Conservation (phyloP, 2,329 filamentous ascomycete species). For the Aspergillaceae sp. region DNA sequence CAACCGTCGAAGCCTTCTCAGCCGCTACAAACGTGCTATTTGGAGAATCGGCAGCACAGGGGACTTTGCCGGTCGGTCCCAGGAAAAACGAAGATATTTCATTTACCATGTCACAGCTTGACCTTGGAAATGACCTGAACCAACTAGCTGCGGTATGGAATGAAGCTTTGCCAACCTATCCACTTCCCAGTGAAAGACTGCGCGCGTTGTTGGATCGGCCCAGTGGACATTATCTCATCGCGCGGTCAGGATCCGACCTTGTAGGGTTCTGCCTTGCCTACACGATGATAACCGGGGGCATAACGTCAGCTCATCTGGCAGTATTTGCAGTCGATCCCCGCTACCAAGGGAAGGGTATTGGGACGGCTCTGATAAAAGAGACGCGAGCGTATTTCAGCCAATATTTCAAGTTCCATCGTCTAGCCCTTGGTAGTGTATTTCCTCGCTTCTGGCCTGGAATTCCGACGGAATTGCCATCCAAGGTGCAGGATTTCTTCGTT, state of each 20-base stretch:
- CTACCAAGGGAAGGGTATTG: slow-evolving; percentile 31
- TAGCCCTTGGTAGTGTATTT: slow-evolving; percentile 25
- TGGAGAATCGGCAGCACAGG: slow-evolving; percentile 20
- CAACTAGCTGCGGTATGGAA: slow-evolving; percentile 27
- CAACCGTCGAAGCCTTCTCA: slow-evolving; percentile 35
- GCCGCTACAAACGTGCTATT: slow-evolving; percentile 35
- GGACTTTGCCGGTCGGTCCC: slow-evolving; percentile 28
- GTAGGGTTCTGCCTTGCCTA: slow-evolving; percentile 34
- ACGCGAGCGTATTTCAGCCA: slow-evolving; percentile 19
- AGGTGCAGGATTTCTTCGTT: slow-evolving; percentile 32
- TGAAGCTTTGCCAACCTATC: slow-evolving; percentile 29
- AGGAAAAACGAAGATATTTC: slow-evolving; percentile 8
- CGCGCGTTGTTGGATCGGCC: slow-evolving; percentile 17
- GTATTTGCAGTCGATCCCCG: slow-evolving; percentile 30
- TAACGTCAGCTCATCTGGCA: slow-evolving; percentile 24
- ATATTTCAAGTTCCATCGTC: slow-evolving; percentile 14
- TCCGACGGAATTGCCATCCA: slow-evolving; percentile 29
- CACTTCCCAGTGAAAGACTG: slow-evolving; percentile 20
- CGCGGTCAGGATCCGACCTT: slow-evolving; percentile 16
- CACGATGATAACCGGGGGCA: slow-evolving; percentile 15
- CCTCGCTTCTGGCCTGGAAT: slow-evolving; percentile 42
- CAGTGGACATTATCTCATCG: slow-evolving; percentile 29
- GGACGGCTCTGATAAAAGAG: slow-evolving; percentile 27
- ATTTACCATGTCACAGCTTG: slow-evolving; percentile 11
- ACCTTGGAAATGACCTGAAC: slow-evolving; percentile 18